Percentiles rank a stretch among this genome's conserved stretches.
Evolutionary conservation across 768 basidiomycete species (phyloP).

Genomic region (Trametes coccinea): DNA sequence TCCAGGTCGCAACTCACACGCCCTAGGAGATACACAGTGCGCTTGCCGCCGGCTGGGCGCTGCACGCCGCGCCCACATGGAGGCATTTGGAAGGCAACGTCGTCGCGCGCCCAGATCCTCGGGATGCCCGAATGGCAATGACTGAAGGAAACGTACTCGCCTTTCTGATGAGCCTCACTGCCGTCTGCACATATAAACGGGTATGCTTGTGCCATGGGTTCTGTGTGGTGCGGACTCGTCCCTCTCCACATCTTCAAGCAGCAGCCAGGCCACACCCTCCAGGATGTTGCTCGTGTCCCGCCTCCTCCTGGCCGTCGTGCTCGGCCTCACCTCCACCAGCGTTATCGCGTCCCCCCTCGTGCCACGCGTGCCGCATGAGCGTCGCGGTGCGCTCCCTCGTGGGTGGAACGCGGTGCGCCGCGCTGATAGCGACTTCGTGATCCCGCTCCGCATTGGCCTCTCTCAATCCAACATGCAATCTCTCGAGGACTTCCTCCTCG

Average conservation of each 20-base stretch:
- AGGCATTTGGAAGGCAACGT: conserved; percentile 10
- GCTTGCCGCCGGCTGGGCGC: not conserved
- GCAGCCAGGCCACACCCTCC: not conserved
- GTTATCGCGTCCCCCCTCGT: conserved; percentile 1
- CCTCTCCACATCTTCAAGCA: not conserved
- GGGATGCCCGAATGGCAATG: not conserved
- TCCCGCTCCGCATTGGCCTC: conserved; percentile 53
- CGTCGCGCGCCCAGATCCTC: not conserved
- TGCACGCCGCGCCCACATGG: conserved; percentile 3
- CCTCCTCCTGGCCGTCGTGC: conserved; percentile 13
- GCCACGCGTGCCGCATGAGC: conserved; percentile 13
- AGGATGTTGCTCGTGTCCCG: conserved; percentile 12
- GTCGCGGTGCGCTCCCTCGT: conserved; percentile 7
- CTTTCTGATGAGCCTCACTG: not conserved
- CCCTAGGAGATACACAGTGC: conserved; percentile 1
- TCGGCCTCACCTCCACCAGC: conserved; percentile 4
- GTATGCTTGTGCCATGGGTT: not conserved
- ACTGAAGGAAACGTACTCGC: conserved; percentile 4
- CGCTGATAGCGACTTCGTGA: conserved; percentile 35
- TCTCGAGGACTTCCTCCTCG: conserved; percentile 46
- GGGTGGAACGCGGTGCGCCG: conserved; percentile 45
- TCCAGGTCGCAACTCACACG: not conserved
- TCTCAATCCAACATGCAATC: conserved; percentile 46
- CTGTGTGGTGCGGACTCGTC: conserved; percentile 3
- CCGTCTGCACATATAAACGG: conserved; percentile 1